phyloP scores from a whole-genome alignment of 345 rosid species.

The Bruguiera parviflora region DNA sequence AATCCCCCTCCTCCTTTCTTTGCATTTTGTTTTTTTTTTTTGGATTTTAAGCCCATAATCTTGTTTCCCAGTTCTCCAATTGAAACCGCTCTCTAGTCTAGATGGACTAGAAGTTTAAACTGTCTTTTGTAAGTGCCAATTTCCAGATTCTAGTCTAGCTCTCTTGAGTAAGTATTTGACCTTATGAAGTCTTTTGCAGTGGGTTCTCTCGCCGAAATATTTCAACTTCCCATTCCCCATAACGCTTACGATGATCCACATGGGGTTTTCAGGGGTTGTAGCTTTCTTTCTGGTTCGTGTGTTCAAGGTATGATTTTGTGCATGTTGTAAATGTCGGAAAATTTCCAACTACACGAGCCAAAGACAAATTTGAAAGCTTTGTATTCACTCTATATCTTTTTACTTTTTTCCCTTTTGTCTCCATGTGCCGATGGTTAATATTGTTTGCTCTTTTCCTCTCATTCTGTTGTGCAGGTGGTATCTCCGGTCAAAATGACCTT shows the following conservation, averaged over 20 bases:
- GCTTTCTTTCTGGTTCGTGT: slow-evolving; percentile 87
- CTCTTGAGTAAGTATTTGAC: not conserved
- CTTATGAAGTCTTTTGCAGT: slow-evolving; percentile 49
- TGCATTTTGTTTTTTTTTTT: not conserved
- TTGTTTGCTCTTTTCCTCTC: not conserved
- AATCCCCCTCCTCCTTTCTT: not conserved
- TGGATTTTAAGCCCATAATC: no score
- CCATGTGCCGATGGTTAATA: not conserved
- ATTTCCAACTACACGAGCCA: no score
- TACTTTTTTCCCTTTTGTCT: not conserved
- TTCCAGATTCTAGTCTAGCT: not conserved
- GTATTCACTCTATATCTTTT: not conserved
- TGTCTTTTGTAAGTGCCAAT: not conserved
- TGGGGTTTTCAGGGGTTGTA: slow-evolving; percentile 78
- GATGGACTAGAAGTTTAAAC: not conserved
- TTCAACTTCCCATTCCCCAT: slow-evolving; percentile 90
- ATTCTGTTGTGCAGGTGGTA: slow-evolving; percentile 59
- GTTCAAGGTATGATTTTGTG: slow-evolving; percentile 59
- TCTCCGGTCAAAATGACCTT: slow-evolving; percentile 94
- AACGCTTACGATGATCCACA: slow-evolving; percentile 92
- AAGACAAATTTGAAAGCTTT: slow-evolving; percentile 2
- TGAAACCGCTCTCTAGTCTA: not conserved
- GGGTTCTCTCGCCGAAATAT: slow-evolving; percentile 92
- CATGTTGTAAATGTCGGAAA: not conserved
- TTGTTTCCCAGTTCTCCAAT: not conserved